Conservation (phyloP, 2,329 filamentous ascomycete genomes). For the Colletotrichum chrysophilum region DNA sequence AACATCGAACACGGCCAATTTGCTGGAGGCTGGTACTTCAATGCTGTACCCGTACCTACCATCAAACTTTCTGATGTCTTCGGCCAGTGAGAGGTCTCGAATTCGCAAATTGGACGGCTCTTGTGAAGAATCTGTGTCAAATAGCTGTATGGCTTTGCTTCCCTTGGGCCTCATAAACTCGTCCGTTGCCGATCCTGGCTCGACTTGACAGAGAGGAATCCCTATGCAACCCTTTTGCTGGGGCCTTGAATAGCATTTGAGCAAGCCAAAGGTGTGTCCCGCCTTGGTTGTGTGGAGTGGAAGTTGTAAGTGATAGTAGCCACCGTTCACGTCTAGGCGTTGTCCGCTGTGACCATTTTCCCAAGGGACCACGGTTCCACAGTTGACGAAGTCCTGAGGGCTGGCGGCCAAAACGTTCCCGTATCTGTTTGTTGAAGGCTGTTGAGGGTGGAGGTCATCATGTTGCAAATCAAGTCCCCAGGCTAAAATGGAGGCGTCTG, state of each 20-base stretch:
- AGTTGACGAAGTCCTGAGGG: neutral
- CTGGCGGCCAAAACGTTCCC: neutral
- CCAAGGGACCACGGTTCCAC: neutral
- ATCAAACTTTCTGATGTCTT: neutral
- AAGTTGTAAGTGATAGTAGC: neutral
- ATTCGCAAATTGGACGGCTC: neutral
- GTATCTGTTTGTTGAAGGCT: rapidly evolving
- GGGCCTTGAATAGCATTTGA: neutral
- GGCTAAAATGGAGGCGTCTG: neutral
- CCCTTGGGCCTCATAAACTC: neutral
- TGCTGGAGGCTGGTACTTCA: neutral
- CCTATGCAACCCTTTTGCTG: neutral
- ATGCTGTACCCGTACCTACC: neutral
- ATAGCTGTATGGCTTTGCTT: neutral
- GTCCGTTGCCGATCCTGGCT: neutral
- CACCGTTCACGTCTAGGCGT: neutral
- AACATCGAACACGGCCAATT: neutral
- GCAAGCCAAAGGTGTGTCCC: neutral
- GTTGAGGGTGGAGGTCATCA: rapidly evolving
- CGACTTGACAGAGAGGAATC: neutral
- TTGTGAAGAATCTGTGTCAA: neutral
- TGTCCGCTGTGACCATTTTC: neutral
- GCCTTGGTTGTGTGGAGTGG: neutral
- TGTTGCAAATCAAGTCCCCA: neutral
- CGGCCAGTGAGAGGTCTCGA: neutral